A percentile compares a stretch with the other conserved stretches of the same genome.
These are phyloP conservation scores for Mortierella sp. DNA, from an alignment of 371 early-diverging fungal species.

Conservation along the genomic window DNA sequence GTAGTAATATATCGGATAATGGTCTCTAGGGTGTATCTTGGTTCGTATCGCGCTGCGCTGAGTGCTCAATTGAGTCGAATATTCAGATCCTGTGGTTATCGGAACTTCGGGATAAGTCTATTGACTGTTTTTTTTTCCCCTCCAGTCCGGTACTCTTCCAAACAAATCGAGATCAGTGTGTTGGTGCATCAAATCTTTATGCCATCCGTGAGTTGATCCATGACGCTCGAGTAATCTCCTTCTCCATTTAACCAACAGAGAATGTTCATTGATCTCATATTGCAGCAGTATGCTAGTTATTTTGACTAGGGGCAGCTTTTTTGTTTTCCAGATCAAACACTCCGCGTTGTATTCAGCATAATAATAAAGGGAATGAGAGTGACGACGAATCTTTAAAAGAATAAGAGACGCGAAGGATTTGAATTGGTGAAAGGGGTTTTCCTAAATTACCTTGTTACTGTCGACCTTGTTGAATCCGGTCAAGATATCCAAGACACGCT, in stretches of 20 bases:
- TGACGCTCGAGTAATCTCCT: not conserved
- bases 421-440: not conserved
- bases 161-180: not conserved
- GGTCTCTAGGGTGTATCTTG: no score
- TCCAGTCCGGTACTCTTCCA: not conserved
- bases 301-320: not conserved
- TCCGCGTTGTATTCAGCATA: not conserved
- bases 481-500: constrained; percentile 88
- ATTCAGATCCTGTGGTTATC: not conserved
- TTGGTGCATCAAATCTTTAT: not conserved
- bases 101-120: not conserved
- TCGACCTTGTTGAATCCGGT: constrained; percentile 97
- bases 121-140: not conserved
- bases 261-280: not conserved
- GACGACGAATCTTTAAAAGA: not conserved
- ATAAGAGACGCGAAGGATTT: not conserved
- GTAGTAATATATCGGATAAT: not conserved
- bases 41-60: not conserved
- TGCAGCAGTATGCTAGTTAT: no score
- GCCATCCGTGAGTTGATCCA: not conserved
- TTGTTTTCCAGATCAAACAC: not conserved
- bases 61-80: not conserved
- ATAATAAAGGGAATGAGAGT: not conserved
- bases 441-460: constrained; percentile 80
- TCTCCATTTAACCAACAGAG: not conserved